A percentile compares a stretch with the other conserved stretches of the same genome.
Evolutionary conservation across 306 rosid genomes (phyloP).

Genomic region (Oxytropis ochrocephala): DNA sequence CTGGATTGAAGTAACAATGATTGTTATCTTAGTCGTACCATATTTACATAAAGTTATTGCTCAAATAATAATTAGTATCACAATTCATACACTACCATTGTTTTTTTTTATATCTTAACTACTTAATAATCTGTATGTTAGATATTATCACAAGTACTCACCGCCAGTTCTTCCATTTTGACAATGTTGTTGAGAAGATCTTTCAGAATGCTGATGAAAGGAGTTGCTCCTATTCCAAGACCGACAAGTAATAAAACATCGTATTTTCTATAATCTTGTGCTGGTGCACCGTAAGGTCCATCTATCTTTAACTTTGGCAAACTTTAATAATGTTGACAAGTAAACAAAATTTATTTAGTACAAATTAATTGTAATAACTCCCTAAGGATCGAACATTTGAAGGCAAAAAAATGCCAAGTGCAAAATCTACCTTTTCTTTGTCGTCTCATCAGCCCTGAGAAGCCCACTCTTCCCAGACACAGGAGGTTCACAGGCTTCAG

Average conservation of each 20-base stretch:
- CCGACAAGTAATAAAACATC: slow-evolving; percentile 94
- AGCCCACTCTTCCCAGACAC: slow-evolving; percentile 91
- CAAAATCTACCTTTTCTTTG: slow-evolving; percentile 63
- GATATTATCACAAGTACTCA: slow-evolving; percentile 39
- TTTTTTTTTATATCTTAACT: neutral
- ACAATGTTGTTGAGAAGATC: slow-evolving; percentile 89
- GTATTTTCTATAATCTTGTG: slow-evolving; percentile 85
- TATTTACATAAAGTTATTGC: neutral
- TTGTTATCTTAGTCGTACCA: neutral
- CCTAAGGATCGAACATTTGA: neutral
- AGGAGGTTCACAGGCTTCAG: slow-evolving; percentile 94
- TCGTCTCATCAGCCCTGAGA: slow-evolving; percentile 95
- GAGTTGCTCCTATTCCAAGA: slow-evolving; percentile 98
- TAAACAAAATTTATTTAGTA: neutral
- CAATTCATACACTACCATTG: neutral
- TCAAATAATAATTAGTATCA: neutral
- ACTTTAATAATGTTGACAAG: slow-evolving; percentile 32
- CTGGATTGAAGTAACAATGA: slow-evolving; percentile 34
- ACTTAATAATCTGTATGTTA: neutral
- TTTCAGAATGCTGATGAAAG: slow-evolving; percentile 91
- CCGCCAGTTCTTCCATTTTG: slow-evolving; percentile 93
- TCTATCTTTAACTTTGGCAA: slow-evolving; percentile 92
- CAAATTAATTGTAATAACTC: neutral
- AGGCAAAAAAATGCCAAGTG: neutral
- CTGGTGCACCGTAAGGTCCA: slow-evolving; percentile 98